Evolutionary conservation across 2,329 filamentous ascomycete genomes (phyloP).

Genomic region (Trichoderma gracile): DNA sequence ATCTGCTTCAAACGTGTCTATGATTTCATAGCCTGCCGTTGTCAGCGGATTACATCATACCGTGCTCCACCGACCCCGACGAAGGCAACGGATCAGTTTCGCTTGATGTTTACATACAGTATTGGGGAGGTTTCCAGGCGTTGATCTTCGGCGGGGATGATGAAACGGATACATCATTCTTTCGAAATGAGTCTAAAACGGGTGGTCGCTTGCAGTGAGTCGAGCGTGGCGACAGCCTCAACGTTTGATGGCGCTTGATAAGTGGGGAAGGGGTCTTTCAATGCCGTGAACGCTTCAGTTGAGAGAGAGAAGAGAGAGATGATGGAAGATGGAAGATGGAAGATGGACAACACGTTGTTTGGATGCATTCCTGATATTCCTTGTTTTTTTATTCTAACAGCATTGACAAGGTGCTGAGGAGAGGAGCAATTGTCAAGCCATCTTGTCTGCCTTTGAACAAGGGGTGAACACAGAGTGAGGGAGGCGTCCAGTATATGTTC

Average conservation of each 20-base stretch:
- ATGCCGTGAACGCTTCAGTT: no score
- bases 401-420: no score
- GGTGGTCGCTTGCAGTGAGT: neutral
- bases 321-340: no score
- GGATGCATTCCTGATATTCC: no score
- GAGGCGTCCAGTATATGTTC: no score
- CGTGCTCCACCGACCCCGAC: neutral
- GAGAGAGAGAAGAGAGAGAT: no score
- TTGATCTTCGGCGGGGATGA: slow-evolving; percentile 1
- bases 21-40: slow-evolving; percentile 9
- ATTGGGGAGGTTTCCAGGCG: neutral
- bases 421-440: no score
- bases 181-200: neutral
- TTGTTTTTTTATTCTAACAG: no score
- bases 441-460: no score
- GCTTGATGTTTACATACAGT: neutral
- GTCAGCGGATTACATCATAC: slow-evolving; percentile 13
- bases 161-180: slow-evolving; percentile 10
- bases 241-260: neutral
- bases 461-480: no score
- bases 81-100: neutral
- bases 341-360: no score
- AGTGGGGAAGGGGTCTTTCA: neutral
- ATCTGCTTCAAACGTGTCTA: neutral
- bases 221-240: slow-evolving; percentile 2